These are phyloP conservation scores for Debaryomyces maramus DNA, from an alignment of 805 yeast genomes.

Conservation along the genomic window DNA sequence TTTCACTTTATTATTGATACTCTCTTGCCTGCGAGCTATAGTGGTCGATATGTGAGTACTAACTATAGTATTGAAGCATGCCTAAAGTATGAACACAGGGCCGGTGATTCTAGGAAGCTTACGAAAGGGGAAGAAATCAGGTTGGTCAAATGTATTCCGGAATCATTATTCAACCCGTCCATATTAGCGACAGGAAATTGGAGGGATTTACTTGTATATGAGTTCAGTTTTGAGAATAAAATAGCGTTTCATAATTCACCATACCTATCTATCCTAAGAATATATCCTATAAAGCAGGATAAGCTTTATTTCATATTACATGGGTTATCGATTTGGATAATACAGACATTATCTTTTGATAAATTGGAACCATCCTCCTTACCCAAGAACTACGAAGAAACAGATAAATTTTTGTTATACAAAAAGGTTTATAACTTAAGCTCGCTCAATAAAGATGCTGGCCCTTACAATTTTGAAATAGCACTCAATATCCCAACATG, in stretches of 20 bases:
- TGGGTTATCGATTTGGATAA: constrained; percentile 9
- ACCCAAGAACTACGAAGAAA: constrained; percentile 6
- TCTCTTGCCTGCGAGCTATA: constrained; percentile 11
- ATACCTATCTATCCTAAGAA: constrained; percentile 5
- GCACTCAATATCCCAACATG: constrained; percentile 5
- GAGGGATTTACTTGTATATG: constrained; percentile 17
- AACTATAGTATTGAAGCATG: constrained; percentile 7
- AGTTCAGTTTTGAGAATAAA: constrained; percentile 14
- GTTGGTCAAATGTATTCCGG: constrained; percentile 9
- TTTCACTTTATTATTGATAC: constrained; percentile 14
- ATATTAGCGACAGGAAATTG: constrained; percentile 19
- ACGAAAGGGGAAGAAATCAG: constrained; percentile 3
- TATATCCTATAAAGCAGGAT: constrained; percentile 10
- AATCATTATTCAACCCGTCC: constrained; percentile 6
- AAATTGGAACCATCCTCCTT: not conserved
- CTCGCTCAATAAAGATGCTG: constrained; percentile 2
- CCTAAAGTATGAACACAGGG: constrained; percentile 2
- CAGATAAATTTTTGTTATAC: constrained; percentile 6
- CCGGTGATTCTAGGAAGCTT: not conserved
- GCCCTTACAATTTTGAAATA: constrained; percentile 1
- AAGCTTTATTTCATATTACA: constrained; percentile 9
- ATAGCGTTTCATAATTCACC: constrained; percentile 14
- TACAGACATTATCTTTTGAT: constrained; percentile 11
- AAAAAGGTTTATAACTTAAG: constrained; percentile 1
- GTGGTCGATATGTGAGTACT: constrained; percentile 6